These are phyloP conservation scores for Penicillium italicum DNA, from an alignment of 2,329 filamentous ascomycete genomes.

Conservation along the genomic window DNA sequence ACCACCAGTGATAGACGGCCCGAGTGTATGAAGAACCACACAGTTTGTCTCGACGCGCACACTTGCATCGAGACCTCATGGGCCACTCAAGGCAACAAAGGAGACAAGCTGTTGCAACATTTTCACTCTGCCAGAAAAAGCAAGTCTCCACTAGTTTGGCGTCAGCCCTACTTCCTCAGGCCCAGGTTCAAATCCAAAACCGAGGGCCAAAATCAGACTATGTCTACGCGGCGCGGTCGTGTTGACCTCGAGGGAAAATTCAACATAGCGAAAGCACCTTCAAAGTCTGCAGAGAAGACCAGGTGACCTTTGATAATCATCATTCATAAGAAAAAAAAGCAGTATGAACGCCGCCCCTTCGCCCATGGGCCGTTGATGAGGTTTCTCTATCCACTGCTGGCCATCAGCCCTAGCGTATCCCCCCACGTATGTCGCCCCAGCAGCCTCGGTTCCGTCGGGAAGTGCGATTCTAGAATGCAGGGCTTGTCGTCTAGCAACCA, in stretches of 20 bases:
- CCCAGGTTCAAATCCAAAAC: background rate
- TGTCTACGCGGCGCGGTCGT: background rate
- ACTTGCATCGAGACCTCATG: background rate
- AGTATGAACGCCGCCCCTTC: constrained; percentile 9
- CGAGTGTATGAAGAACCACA: background rate
- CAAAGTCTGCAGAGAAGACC: constrained; percentile 3
- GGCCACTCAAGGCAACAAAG: background rate
- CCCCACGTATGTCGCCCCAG: background rate
- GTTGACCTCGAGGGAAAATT: background rate
- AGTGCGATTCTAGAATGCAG: background rate
- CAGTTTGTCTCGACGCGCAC: background rate
- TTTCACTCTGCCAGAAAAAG: too few relatives aligned
- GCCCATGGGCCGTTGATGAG: constrained; percentile 4
- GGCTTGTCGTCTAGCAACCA: constrained; percentile 47
- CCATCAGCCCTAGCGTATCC: background rate
- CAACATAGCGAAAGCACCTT: constrained; percentile 8
- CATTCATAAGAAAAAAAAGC: constrained; percentile 18
- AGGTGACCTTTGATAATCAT: constrained; percentile 19
- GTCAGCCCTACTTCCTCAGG: background rate
- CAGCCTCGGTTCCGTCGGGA: background rate
- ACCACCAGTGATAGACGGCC: too few relatives aligned
- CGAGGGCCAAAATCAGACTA: background rate
- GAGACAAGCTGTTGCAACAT: too few relatives aligned
- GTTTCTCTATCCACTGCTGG: background rate
- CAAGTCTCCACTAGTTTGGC: background rate